A percentile compares a stretch with the other conserved stretches of the same genome.
Evolutionary conservation across 1,139 yeast species (phyloP).

Genomic region (Yamadazyma sp.): DNA sequence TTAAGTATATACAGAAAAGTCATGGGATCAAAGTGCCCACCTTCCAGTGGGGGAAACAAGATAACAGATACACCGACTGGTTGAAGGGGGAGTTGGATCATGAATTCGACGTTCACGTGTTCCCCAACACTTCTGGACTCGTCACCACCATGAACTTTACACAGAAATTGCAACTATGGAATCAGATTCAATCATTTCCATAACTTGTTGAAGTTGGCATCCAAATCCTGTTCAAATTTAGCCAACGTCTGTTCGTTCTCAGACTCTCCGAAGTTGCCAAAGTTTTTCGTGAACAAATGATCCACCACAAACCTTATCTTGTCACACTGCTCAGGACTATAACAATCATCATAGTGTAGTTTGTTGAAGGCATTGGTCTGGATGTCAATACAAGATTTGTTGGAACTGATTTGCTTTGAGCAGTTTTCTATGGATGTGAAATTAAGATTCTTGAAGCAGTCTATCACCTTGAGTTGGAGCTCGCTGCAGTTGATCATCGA

Average conservation of each 20-base stretch:
- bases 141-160: constrained; percentile 52
- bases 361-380: constrained; percentile 37
- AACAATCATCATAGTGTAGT: constrained; percentile 42
- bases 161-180: constrained; percentile 54
- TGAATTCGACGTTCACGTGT: constrained; percentile 44
- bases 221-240: constrained; percentile 32
- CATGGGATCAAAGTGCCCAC: constrained; percentile 6
- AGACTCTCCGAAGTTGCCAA: constrained; percentile 41
- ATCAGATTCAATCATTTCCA: constrained; percentile 32
- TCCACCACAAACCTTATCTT: constrained; percentile 40
- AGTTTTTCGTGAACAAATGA: constrained; percentile 35
- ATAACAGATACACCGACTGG: constrained; percentile 16
- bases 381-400: constrained; percentile 32
- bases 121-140: constrained; percentile 79
- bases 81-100: constrained; percentile 7
- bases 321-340: constrained; percentile 37
- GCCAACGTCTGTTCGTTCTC: constrained; percentile 26
- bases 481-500: constrained; percentile 44
- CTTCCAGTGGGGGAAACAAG: constrained; percentile 58
- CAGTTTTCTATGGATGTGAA: constrained; percentile 29
- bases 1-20: constrained; percentile 30
- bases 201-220: constrained; percentile 30
- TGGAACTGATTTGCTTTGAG: constrained; percentile 26
- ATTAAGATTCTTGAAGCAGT: constrained; percentile 38
- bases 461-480: constrained; percentile 36